Evolutionary conservation across 1,284 basidiomycete species (phyloP), one percentile per base, ranked within the genome.

Genomic region (Sanghuangporus weigelae): DNA sequence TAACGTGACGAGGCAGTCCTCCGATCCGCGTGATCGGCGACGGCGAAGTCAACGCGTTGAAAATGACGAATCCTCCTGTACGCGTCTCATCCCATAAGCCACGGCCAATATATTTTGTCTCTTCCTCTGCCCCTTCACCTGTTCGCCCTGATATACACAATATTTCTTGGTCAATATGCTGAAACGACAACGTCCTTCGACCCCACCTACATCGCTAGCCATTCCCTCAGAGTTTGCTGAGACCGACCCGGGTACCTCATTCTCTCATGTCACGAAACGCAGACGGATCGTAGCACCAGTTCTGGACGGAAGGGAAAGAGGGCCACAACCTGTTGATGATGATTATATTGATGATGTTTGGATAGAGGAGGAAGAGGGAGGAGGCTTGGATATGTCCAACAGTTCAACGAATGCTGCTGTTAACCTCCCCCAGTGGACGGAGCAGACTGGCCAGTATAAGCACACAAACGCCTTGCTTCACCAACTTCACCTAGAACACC

Each of bases 401-500:
- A 31, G 26, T 31, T 31, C 26, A 31, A 44, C 56, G n/a, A 38
- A 19, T 48, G 53, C 60, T 11, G 56, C 60, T 31, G 65, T 59
- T 35, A 63, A 54, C 40, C 35, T 60, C 10, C 26, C 26, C 26
- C 60, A 64, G 35, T 71, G 73, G 66, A 69, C 70, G 23, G 67
- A 68, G 60, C 65, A 67, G 39, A 68, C 74, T 2, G 72, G 70
- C 19, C 69, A 72, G 68, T 90, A 90, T 75, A 81, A 80, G 69
- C 74, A 77, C 44, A 76, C 82, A 56, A 91, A 91, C 71, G 81
- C 68, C 55, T 73, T 89, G 61, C 79, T 91, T 26, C 83, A 87
- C 65, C 84, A 89, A 68, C 73, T 91, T 53, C 89, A 90, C 68
- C 78, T 83, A 42, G 78, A 85, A 35, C 80, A 88, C 67, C 81